phyloP scores from a whole-genome alignment of 1,139 yeast species.

The Debaryomyces coudertii region DNA sequence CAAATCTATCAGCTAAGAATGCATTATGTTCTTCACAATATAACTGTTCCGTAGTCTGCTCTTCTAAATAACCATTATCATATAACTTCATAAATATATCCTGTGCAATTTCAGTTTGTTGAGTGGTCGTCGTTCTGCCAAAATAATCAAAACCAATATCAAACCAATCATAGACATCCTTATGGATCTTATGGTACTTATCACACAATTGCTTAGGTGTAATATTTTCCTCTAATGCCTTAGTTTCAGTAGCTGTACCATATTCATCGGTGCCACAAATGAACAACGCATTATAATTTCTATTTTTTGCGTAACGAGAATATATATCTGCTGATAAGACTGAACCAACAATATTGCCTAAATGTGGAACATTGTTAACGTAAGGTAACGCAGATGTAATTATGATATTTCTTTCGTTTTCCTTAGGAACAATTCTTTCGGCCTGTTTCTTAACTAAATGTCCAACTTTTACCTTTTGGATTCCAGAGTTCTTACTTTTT shows the following conservation, averaged over 20 bases:
- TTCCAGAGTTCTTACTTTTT: constrained; percentile 62
- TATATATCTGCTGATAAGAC: constrained; percentile 94
- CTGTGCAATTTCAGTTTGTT: constrained; percentile 95
- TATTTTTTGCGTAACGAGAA: constrained; percentile 85
- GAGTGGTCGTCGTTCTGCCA: constrained; percentile 92
- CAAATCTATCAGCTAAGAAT: constrained; percentile 93
- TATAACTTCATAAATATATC: constrained; percentile 79
- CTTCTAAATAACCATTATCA: constrained; percentile 79
- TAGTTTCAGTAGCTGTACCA: constrained; percentile 99
- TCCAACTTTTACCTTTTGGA: constrained; percentile 46
- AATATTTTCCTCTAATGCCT: constrained; percentile 91
- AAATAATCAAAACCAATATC: constrained; percentile 91
- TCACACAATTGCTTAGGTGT: constrained; percentile 88
- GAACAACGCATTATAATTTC: constrained; percentile 84
- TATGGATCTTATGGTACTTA: constrained; percentile 84
- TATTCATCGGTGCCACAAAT: constrained; percentile 98
- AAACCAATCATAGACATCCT: constrained; percentile 94
- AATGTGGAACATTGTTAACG: constrained; percentile 96
- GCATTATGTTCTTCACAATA: constrained; percentile 91
- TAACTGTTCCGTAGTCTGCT: constrained; percentile 83
- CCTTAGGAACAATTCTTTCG: constrained; percentile 54
- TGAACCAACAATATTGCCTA: constrained; percentile 95
- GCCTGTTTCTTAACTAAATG: constrained; percentile 40
- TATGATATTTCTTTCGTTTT: constrained; percentile 74
- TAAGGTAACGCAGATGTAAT: constrained; percentile 97